Percentiles rank a stretch among this genome's conserved stretches.
Evolutionary conservation across 169 alveolate species (phyloP).

Genomic region (Plasmodium adleri): DNA sequence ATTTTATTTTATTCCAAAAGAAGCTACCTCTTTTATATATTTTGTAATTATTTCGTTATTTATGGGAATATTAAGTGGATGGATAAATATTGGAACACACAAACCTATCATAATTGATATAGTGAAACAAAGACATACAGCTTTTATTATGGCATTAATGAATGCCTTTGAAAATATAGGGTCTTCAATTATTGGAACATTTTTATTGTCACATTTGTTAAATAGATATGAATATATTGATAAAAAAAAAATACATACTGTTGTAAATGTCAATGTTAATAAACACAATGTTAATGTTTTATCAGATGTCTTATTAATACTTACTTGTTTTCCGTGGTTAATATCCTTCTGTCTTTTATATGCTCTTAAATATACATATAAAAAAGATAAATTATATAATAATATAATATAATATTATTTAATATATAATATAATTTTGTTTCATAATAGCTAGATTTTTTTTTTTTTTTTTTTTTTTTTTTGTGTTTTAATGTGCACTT

Average conservation of each 20-base stretch:
- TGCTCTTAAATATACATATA: constrained; percentile 60
- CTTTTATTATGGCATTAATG: constrained; percentile 80
- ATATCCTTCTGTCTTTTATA: constrained; percentile 54
- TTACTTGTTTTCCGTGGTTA: constrained; percentile 57
- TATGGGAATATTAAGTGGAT: constrained; percentile 83
- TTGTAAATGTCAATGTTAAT: constrained; percentile 2
- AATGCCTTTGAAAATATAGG: constrained; percentile 80
- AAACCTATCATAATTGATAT: constrained; percentile 81
- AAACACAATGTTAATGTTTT: constrained; percentile 47
- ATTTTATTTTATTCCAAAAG: constrained; percentile 79
- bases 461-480: too few species aligned
- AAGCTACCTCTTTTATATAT: constrained; percentile 71
- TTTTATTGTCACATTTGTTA: constrained; percentile 52
- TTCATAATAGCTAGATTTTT: too few species aligned
- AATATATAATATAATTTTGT: too few species aligned
- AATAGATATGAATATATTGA: constrained; percentile 54
- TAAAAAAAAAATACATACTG: constrained; percentile 18
- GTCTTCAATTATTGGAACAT: constrained; percentile 80
- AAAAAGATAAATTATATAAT: constrained; percentile 55
- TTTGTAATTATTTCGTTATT: constrained; percentile 76
- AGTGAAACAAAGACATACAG: constrained; percentile 80
- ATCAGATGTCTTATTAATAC: constrained; percentile 49
- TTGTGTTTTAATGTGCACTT: background rate
- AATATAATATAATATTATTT: constrained; percentile 30
- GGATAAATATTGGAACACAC: constrained; percentile 82